These are phyloP conservation scores for Podila horticola DNA, from an alignment of 192 early-diverging fungal species.

Conservation along the genomic window DNA sequence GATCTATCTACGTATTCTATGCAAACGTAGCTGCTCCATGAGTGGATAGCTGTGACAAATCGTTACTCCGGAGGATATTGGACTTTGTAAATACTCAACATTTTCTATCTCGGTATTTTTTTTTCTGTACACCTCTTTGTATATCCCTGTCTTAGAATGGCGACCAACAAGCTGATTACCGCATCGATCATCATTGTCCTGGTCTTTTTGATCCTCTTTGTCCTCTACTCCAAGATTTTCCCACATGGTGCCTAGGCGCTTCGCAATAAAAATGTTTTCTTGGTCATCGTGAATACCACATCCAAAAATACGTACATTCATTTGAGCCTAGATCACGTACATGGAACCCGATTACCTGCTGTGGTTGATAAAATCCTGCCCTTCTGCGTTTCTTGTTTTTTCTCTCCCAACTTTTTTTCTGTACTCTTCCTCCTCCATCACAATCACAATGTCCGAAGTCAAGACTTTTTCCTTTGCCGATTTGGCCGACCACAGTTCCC, in stretches of 20 bases:
- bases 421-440: not conserved
- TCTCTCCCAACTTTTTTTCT: conserved; percentile 5
- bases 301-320: too few species aligned
- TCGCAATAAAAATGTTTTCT: too few species aligned
- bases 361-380: not conserved
- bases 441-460: conserved; percentile 58
- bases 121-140: not conserved
- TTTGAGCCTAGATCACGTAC: too few species aligned
- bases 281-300: too few species aligned
- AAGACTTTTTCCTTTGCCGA: conserved; percentile 72
- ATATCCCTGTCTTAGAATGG: conserved; percentile 67
- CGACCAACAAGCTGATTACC: conserved; percentile 89
- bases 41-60: not conserved
- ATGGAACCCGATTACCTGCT: too few species aligned
- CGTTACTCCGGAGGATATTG: not conserved
- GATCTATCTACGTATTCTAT: too few species aligned
- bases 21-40: too few species aligned
- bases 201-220: conserved; percentile 82
- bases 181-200: conserved; percentile 86
- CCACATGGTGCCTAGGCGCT: not conserved
- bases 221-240: conserved; percentile 84
- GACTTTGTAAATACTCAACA: too few species aligned
- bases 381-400: conserved; percentile 22
- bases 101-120: not conserved
- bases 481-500: conserved; percentile 77